Percentiles rank a stretch among this genome's conserved stretches.
These are phyloP conservation scores for Mycena indigotica DNA, from an alignment of 768 basidiomycete genomes.

Conservation along the genomic window DNA sequence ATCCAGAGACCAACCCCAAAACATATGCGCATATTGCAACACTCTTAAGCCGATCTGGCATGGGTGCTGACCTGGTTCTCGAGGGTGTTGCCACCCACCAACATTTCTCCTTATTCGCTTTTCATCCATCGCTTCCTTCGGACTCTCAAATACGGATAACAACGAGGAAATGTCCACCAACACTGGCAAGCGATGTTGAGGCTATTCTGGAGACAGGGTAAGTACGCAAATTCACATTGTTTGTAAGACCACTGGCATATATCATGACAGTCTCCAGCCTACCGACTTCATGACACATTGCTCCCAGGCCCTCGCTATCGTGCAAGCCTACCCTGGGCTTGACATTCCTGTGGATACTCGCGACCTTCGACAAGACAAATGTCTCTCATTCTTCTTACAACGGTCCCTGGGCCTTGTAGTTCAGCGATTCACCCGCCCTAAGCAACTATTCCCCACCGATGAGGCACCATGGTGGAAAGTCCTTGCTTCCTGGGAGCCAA, in stretches of 20 bases:
- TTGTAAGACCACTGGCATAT: not conserved
- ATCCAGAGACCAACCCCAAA: not conserved
- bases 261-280: not conserved
- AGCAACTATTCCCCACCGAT: not conserved
- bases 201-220: not conserved
- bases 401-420: constrained; percentile 6
- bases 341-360: constrained; percentile 3
- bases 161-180: not conserved
- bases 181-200: not conserved
- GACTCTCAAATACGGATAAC: not conserved
- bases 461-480: constrained; percentile 1
- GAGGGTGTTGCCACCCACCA: not conserved
- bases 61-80: constrained; percentile 1
- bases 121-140: not conserved
- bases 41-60: constrained; percentile 2
- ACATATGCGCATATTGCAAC: constrained; percentile 6
- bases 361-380: constrained; percentile 5
- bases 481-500: not conserved
- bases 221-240: not conserved
- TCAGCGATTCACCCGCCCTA: constrained; percentile 7
- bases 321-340: not conserved
- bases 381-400: constrained; percentile 7
- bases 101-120: constrained; percentile 9
- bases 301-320: constrained; percentile 2
- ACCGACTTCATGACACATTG: not conserved